phyloP scores from a whole-genome alignment of 441 rosid genomes.

The Pelargonium myrrhifolium region DNA sequence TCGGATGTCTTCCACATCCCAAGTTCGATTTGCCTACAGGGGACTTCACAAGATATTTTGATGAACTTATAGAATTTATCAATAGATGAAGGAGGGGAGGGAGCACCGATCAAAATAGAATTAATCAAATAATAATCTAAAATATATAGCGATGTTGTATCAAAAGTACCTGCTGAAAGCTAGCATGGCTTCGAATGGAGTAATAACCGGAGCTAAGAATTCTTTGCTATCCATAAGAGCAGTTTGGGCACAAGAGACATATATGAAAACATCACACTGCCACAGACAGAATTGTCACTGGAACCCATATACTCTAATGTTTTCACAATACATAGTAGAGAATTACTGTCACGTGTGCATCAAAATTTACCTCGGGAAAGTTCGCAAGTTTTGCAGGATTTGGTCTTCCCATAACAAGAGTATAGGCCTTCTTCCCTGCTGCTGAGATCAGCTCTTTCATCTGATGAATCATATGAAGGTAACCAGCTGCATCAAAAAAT shows the following conservation, averaged over 20 bases:
- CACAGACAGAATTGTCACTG: conserved; percentile 13
- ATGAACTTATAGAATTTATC: not conserved
- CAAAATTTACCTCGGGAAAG: conserved; percentile 64
- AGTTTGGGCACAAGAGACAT: conserved; percentile 82
- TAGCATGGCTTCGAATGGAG: conserved; percentile 80
- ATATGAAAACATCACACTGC: conserved; percentile 82
- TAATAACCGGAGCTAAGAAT: conserved; percentile 81
- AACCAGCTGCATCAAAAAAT: conserved; percentile 60
- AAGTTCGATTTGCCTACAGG: not conserved
- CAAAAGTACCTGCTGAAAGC: conserved; percentile 69
- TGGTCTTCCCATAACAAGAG: conserved; percentile 86
- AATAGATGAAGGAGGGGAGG: not conserved
- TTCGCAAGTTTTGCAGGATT: conserved; percentile 97
- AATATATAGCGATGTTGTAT: not conserved
- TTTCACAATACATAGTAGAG: not conserved
- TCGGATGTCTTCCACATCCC: not conserved
- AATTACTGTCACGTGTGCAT: not conserved
- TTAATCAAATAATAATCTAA: not conserved
- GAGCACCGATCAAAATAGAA: not conserved
- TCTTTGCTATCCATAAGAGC: conserved; percentile 89
- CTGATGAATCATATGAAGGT: conserved; percentile 74
- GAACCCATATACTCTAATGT: conserved; percentile 9
- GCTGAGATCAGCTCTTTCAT: conserved; percentile 64
- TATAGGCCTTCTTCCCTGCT: conserved; percentile 76
- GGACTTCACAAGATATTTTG: not conserved